Evolutionary conservation across 352 stramenopile species (phyloP), one percentile per base, ranked within the genome.

Genomic region (Pythium dissotocum): DNA sequence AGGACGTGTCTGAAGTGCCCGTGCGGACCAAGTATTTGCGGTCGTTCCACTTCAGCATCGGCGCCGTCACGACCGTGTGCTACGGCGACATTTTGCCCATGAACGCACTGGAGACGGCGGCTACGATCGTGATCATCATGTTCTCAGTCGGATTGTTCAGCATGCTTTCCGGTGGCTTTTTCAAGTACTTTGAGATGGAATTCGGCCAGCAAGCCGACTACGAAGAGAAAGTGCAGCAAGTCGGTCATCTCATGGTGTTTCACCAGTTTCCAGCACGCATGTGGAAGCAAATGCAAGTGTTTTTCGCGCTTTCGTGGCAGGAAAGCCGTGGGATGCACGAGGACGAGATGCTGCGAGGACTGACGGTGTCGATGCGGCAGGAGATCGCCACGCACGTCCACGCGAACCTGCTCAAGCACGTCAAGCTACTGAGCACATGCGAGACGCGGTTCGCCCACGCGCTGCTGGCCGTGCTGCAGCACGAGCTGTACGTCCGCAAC

Each of bases 251-350:
- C 60, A 74, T 80, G 67, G 62, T 77, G 16, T 80, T 82, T 53
- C 73, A 82, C 48, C 70, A 78, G 32, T 82, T 86, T 58, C 67
- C 72, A 21, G 54, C 75, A 24, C 71, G 74, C 14, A 74, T 77
- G 33, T 77, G 75, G 74, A 69, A 76, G 53, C 78, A 86, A 49
- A 80, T 86, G 69, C 74, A 80, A 33, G 61, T 80, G 6, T 83
- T 80, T 61, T 86, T 86, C 70, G 69, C 66, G 24, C 58, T 82
- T 5, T 67, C 72, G 33, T 86, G 78, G 78, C 73, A 77, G 10
- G 74, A 82, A 54, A 83, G 76, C 52, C 77, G 82, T 44, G 78
- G 78, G 42, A 81, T 83, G 69, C 53, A 83, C 42, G 76, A 86
- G 48, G 60, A 77, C 21, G 68, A 83, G 33, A 68, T 80, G 53